Conservation (phyloP, 2,329 filamentous ascomycete species). For the Cytospora mali region DNA sequence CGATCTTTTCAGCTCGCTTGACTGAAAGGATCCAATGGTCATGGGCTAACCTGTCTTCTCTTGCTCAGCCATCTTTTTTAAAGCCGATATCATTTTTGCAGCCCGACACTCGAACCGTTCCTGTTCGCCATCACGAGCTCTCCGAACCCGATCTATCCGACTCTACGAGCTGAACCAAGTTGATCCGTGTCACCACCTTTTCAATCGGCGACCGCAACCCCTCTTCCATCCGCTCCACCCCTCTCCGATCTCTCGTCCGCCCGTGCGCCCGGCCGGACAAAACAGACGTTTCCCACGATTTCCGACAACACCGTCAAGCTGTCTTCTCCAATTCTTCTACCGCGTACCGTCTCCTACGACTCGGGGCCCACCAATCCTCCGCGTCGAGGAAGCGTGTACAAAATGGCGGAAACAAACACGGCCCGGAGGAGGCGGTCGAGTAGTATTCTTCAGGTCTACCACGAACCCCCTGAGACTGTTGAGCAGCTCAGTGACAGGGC, state of each 20-base stretch:
- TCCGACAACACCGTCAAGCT: conserved; percentile 83
- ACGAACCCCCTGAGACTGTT: conserved; percentile 92
- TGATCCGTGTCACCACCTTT: conserved; percentile 4
- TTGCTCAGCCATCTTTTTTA: conserved; percentile 27
- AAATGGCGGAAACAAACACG: conserved; percentile 61
- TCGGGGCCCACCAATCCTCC: conserved; percentile 70
- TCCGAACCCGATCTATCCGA: neutral
- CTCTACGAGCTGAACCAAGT: conserved; percentile 1
- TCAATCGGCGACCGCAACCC: conserved; percentile 29
- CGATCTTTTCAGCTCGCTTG: conserved; percentile 21
- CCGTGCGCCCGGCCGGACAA: conserved; percentile 33
- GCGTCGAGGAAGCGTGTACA: conserved; percentile 61
- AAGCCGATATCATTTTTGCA: conserved; percentile 25
- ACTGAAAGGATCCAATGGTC: conserved; percentile 6
- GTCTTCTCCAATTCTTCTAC: conserved; percentile 86
- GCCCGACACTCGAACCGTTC: conserved; percentile 5
- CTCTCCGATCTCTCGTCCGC: conserved; percentile 33
- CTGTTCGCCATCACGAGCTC: neutral
- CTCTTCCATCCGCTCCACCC: conserved; percentile 6
- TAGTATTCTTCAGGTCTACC: conserved; percentile 89
- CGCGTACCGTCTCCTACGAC: conserved; percentile 90
- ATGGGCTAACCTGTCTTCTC: conserved; percentile 14
- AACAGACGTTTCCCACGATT: conserved; percentile 7
- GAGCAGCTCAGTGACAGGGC: conserved; percentile 98
- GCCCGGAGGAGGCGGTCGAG: conserved; percentile 87